Conservation (phyloP, 2,329 filamentous ascomycete genomes). For the Nigrospora oryzae region DNA sequence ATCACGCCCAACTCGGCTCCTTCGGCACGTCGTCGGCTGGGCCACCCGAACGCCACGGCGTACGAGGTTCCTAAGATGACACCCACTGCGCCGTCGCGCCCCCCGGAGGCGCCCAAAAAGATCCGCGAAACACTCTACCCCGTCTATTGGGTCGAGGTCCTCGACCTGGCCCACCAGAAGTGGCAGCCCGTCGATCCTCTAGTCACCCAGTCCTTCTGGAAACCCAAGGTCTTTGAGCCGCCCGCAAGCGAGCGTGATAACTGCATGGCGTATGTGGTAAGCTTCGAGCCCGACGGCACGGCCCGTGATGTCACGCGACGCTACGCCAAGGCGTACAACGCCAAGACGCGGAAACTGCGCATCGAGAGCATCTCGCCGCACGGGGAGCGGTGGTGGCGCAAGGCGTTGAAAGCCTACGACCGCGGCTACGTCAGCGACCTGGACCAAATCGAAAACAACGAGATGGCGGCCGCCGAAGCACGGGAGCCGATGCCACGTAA, state of each 20-base stretch:
- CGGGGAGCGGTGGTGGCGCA: slow-evolving; percentile 45
- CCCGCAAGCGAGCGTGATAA: slow-evolving; percentile 72
- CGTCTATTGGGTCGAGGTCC: slow-evolving; percentile 90
- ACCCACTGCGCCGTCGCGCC: slow-evolving; percentile 22
- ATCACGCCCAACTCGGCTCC: slow-evolving; percentile 13
- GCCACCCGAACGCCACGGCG: slow-evolving; percentile 45
- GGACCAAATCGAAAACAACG: slow-evolving; percentile 76
- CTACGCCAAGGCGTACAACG: slow-evolving; percentile 81
- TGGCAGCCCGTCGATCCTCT: slow-evolving; percentile 86
- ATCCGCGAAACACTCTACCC: slow-evolving; percentile 69
- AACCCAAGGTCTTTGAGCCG: slow-evolving; percentile 71
- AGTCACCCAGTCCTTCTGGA: slow-evolving; percentile 69
- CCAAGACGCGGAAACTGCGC: slow-evolving; percentile 77
- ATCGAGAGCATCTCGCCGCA: slow-evolving; percentile 54
- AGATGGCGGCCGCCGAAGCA: slow-evolving; percentile 62
- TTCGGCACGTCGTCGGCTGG: slow-evolving; percentile 38
- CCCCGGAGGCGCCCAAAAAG: slow-evolving; percentile 24
- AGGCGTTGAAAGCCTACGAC: slow-evolving; percentile 38
- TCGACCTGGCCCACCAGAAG: slow-evolving; percentile 78
- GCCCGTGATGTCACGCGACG: slow-evolving; percentile 80
- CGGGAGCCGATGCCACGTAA: slow-evolving; percentile 80
- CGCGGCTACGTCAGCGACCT: slow-evolving; percentile 45
- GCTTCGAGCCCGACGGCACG: slow-evolving; percentile 71
- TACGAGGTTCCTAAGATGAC: slow-evolving; percentile 38
- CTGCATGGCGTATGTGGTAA: slow-evolving; percentile 72